A percentile compares a stretch with the other conserved stretches of the same genome.
phyloP scores from a whole-genome alignment of 176 grass and related monocot genomes.

The Eremochloa ophiuroides region DNA sequence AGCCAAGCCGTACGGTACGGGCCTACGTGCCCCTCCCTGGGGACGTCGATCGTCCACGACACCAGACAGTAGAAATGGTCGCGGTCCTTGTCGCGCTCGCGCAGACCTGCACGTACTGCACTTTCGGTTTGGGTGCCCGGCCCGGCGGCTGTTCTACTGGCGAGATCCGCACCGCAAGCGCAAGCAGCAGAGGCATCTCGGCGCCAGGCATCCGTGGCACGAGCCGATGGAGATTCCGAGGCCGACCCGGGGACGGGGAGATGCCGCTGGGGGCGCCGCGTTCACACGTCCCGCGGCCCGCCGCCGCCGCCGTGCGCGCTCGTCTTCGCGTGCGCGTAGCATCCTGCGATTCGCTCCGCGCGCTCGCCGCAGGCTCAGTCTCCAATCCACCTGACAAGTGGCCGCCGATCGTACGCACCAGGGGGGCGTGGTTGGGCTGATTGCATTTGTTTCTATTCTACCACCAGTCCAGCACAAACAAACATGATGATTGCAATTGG shows the following conservation, averaged over 20 bases:
- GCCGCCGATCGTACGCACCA: neutral
- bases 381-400: neutral
- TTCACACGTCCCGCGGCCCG: slow-evolving; percentile 21
- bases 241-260: neutral
- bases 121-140: neutral
- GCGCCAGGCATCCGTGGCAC: neutral
- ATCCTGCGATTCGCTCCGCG: neutral
- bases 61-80: neutral
- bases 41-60: neutral
- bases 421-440: neutral
- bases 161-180: neutral
- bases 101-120: neutral
- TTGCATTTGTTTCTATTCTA: neutral
- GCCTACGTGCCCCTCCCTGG: neutral
- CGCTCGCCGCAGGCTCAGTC: neutral
- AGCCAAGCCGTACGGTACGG: neutral
- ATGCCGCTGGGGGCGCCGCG: slow-evolving; percentile 13
- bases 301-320: neutral
- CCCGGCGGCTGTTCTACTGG: neutral
- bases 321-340: neutral
- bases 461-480: neutral
- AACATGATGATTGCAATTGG: neutral
- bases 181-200: neutral
- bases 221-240: neutral
- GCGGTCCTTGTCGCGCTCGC: slow-evolving; percentile 4